These are phyloP conservation scores for Vitis hybrid DNA, from an alignment of 177 flowering plant genomes.

Conservation along the genomic window DNA sequence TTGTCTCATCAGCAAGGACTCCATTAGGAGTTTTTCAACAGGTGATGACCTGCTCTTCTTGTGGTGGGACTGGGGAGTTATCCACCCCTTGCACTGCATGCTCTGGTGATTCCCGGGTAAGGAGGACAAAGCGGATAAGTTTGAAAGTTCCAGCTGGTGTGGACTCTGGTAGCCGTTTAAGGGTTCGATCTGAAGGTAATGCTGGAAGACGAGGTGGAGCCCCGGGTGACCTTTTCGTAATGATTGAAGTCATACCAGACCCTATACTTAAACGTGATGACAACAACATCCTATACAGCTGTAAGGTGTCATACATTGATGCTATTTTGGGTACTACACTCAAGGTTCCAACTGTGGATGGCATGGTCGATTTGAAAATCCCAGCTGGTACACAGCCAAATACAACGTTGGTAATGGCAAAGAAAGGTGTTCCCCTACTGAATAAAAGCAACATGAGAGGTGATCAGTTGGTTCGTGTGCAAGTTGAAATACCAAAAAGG, in stretches of 20 bases:
- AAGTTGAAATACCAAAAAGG: constrained; percentile 85
- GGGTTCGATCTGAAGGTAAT: constrained; percentile 84
- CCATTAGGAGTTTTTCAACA: constrained; percentile 92
- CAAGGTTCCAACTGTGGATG: constrained; percentile 92
- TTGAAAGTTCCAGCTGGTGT: constrained; percentile 91
- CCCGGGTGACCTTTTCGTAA: constrained; percentile 85
- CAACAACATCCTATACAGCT: constrained; percentile 78
- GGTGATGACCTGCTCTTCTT: constrained; percentile 76
- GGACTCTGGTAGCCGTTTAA: constrained; percentile 77
- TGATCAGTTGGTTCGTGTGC: constrained; percentile 85
- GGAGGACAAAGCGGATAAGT: constrained; percentile 74
- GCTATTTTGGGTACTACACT: constrained; percentile 81
- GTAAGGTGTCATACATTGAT: constrained; percentile 80
- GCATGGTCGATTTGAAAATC: constrained; percentile 75
- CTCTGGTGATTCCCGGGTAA: constrained; percentile 77
- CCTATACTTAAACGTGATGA: constrained; percentile 84
- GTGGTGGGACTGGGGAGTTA: constrained; percentile 73
- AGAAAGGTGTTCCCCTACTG: constrained; percentile 78
- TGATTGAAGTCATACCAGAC: constrained; percentile 71
- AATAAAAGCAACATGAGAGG: constrained; percentile 78
- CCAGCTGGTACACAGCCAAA: constrained; percentile 91
- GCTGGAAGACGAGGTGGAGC: constrained; percentile 84
- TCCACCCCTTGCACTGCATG: constrained; percentile 81
- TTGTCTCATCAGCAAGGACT: constrained; percentile 74
- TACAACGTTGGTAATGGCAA: constrained; percentile 85